Conservation (phyloP, 1,139 yeast species). For the Zhuliangozyma blackwelliae region DNA sequence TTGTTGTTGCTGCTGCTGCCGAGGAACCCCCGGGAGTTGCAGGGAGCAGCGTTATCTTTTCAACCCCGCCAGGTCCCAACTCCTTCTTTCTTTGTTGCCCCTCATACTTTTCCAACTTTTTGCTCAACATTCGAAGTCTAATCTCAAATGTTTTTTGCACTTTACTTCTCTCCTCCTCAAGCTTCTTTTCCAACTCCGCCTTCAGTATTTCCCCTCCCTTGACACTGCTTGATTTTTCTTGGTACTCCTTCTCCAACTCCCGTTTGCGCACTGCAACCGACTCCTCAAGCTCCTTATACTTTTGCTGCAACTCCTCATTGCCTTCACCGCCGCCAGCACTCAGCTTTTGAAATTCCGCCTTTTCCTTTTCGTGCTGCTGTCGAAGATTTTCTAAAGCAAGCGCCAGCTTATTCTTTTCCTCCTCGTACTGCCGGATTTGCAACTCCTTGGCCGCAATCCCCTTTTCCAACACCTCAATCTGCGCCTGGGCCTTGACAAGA, state of each 20-base stretch:
- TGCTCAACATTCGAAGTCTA: constrained; percentile 40
- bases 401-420: constrained; percentile 12
- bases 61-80: neutral
- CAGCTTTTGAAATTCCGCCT: constrained; percentile 10
- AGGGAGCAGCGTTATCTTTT: no score
- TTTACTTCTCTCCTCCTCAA: constrained; percentile 26
- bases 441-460: constrained; percentile 9
- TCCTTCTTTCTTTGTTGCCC: constrained; percentile 1
- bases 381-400: constrained; percentile 12
- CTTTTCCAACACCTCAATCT: constrained; percentile 6
- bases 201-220: constrained; percentile 16
- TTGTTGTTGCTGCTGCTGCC: no score
- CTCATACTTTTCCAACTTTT: constrained; percentile 37
- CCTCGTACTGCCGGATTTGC: neutral
- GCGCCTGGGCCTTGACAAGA: neutral
- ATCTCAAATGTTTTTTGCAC: constrained; percentile 40
- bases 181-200: constrained; percentile 22
- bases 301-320: constrained; percentile 13
- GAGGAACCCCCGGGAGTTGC: no score
- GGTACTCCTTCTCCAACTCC: constrained; percentile 17
- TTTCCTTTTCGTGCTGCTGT: constrained; percentile 16
- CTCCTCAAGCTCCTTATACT: constrained; percentile 16
- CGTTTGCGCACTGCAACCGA: constrained; percentile 16
- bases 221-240: constrained; percentile 12
- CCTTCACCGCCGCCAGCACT: constrained; percentile 12